Conservation (phyloP, 306 rosid genomes). For the Spatholobus suberectus region DNA sequence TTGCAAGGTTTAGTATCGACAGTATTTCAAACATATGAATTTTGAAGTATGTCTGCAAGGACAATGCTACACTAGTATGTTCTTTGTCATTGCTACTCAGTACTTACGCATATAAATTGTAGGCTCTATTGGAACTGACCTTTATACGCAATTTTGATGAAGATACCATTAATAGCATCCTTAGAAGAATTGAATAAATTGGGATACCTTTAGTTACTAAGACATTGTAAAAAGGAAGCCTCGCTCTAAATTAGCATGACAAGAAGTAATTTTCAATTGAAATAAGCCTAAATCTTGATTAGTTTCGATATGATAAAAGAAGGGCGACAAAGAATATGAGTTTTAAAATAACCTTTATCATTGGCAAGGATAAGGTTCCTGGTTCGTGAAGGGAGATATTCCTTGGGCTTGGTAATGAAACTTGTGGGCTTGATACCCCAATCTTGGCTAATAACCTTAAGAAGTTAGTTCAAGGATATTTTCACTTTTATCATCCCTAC, state of each 20-base stretch:
- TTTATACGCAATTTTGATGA: slow-evolving; percentile 8
- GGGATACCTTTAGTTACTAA: slow-evolving; percentile 4
- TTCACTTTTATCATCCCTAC: neutral
- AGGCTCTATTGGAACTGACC: neutral
- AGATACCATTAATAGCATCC: neutral
- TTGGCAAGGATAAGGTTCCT: neutral
- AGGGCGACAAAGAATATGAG: neutral
- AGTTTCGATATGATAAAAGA: neutral
- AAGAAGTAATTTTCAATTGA: neutral
- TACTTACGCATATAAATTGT: neutral
- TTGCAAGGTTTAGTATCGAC: neutral
- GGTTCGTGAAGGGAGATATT: neutral
- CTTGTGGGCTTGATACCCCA: neutral
- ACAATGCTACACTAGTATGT: neutral
- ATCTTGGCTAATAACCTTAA: neutral
- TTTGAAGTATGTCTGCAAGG: neutral
- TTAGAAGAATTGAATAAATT: neutral
- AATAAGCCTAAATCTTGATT: slow-evolving; percentile 14
- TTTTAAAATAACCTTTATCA: neutral
- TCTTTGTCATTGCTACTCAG: neutral
- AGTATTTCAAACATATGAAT: neutral
- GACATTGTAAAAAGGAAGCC: neutral
- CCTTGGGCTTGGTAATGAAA: neutral
- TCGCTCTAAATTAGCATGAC: neutral
- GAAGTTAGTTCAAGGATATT: neutral